Conservation (phyloP, 140 eudicot species). For the Stevia rebaudiana region DNA sequence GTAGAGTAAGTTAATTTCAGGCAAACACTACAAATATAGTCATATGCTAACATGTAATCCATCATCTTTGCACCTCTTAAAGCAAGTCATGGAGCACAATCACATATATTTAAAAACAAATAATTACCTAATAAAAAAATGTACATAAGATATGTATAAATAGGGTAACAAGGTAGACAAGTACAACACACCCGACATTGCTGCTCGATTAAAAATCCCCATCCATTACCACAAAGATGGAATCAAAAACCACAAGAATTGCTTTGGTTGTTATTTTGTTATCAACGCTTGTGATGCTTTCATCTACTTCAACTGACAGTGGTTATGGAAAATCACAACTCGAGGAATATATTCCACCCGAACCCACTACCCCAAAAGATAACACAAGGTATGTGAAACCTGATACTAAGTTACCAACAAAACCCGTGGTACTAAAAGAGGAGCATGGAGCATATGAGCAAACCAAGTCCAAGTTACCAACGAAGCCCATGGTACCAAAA, state of each 20-base stretch:
- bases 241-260: not conserved
- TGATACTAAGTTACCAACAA: not conserved
- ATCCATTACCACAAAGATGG: constrained; percentile 15
- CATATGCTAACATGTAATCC: too few species aligned
- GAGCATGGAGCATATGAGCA: too few species aligned
- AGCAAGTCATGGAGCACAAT: too few species aligned
- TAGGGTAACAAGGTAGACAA: not conserved
- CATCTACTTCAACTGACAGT: not conserved
- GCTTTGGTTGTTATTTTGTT: constrained; percentile 10
- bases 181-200: constrained; percentile 7
- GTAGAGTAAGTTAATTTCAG: too few species aligned
- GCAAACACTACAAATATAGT: too few species aligned
- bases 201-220: not conserved
- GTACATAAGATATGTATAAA: constrained; percentile 16
- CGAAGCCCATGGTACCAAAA: constrained; percentile 18
- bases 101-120: too few species aligned
- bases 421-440: constrained; percentile 7
- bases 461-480: not conserved
- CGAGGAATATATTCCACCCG: not conserved
- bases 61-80: too few species aligned
- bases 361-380: constrained; percentile 12
- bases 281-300: not conserved
- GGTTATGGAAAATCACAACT: constrained; percentile 21
- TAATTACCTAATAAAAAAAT: too few species aligned
- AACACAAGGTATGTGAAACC: not conserved